A percentile compares a stretch with the other conserved stretches of the same genome.
These are phyloP conservation scores for Eurotiales sp. DNA, from an alignment of 2,329 filamentous ascomycete genomes.

Conservation along the genomic window DNA sequence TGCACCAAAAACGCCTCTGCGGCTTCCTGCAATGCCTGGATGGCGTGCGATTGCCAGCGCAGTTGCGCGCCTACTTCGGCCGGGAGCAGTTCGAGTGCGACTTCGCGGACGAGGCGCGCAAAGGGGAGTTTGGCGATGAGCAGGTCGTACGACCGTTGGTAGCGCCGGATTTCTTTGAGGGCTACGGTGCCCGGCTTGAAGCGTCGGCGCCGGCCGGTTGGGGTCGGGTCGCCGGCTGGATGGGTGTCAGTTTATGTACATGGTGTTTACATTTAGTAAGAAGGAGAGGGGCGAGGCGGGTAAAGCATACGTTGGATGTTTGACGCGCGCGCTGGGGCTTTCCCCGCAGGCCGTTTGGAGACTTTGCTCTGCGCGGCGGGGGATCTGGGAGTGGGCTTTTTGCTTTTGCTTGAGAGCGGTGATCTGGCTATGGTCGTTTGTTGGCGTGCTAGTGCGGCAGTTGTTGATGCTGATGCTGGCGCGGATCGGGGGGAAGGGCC, in stretches of 20 bases:
- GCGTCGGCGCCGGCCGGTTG: conserved; percentile 57
- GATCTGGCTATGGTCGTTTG: no score
- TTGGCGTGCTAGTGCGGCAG: no score
- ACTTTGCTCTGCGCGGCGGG: neutral
- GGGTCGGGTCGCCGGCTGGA: conserved; percentile 72
- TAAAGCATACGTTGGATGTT: conserved; percentile 36
- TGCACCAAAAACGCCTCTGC: conserved; percentile 95
- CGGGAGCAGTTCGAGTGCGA: conserved; percentile 55
- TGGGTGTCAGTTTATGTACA: no score
- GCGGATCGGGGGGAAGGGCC: conserved; percentile 5
- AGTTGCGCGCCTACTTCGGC: conserved; percentile 62
- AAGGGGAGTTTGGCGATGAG: conserved; percentile 62
- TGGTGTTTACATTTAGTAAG: no score
- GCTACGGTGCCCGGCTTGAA: conserved; percentile 80
- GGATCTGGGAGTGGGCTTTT: neutral
- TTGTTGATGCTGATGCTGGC: conserved; percentile 1
- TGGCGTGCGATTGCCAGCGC: conserved; percentile 94
- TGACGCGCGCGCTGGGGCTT: conserved; percentile 17
- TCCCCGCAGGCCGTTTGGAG: conserved; percentile 5
- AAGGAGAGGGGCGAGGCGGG: neutral
- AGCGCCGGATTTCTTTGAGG: conserved; percentile 84
- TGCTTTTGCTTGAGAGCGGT: neutral
- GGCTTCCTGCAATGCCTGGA: conserved; percentile 88
- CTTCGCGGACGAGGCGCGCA: conserved; percentile 48
- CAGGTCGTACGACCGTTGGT: conserved; percentile 86